A percentile compares a stretch with the other conserved stretches of the same genome.
Evolutionary conservation across 768 basidiomycete species (phyloP).

Genomic region (Termitomyces sp.): DNA sequence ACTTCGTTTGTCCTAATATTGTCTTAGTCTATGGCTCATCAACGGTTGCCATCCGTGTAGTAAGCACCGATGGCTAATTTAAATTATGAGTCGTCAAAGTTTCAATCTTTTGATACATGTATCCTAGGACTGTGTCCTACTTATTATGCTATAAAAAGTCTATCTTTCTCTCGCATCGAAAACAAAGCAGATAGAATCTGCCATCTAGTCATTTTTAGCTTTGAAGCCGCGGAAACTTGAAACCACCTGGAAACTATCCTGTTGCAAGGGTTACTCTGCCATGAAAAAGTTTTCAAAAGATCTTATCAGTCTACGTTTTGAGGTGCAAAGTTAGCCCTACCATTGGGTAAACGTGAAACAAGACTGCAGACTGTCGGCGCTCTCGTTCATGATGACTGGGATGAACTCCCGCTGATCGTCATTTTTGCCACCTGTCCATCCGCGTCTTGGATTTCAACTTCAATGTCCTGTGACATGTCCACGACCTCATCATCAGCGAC

Average conservation of each 20-base stretch:
- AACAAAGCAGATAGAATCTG: too few relatives aligned
- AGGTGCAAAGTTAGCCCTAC: not conserved
- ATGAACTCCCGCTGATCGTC: conserved; percentile 37
- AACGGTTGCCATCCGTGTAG: too few relatives aligned
- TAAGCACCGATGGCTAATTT: too few relatives aligned
- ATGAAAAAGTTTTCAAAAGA: not conserved
- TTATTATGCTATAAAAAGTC: not conserved
- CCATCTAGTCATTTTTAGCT: too few relatives aligned
- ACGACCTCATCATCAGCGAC: conserved; percentile 33
- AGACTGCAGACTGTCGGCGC: not conserved
- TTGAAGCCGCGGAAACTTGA: not conserved
- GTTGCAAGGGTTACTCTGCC: not conserved
- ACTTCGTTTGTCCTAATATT: too few relatives aligned
- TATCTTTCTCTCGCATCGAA: not conserved
- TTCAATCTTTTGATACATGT: too few relatives aligned
- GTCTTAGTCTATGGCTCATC: too few relatives aligned
- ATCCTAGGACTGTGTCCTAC: too few relatives aligned
- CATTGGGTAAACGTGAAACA: not conserved
- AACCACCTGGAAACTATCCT: not conserved
- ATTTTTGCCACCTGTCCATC: conserved; percentile 67
- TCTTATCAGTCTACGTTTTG: too few relatives aligned
- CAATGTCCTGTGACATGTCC: conserved; percentile 40
- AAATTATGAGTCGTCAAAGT: too few relatives aligned
- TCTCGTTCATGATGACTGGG: conserved; percentile 1
- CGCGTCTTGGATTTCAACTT: conserved; percentile 71